Evolutionary conservation across 495 filamentous ascomycete genomes (phyloP).

Genomic region (Trichodelitschia bisporula): DNA sequence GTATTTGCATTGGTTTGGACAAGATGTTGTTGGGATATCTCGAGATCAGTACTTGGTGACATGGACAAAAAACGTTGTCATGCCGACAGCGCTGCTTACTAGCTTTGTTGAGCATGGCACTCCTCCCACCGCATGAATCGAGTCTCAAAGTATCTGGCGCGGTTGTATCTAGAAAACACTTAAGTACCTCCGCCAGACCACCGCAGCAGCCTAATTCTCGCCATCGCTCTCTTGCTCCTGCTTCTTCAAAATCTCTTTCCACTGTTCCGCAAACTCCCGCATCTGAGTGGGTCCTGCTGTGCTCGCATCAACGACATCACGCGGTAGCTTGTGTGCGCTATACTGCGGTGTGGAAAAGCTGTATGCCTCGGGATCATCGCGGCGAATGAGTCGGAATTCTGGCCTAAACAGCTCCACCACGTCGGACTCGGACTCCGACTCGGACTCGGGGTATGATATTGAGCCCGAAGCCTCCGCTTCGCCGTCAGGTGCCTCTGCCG

Average conservation of each 20-base stretch:
- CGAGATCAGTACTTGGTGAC: too few species aligned
- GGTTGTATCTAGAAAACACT: too few species aligned
- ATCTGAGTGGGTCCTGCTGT: slow-evolving; percentile 46
- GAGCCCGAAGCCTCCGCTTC: slow-evolving; percentile 2
- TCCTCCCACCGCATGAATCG: too few species aligned
- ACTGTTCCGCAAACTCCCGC: slow-evolving; percentile 66
- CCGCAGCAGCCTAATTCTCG: slow-evolving; percentile 14
- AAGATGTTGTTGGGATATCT: too few species aligned
- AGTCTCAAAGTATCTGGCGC: too few species aligned
- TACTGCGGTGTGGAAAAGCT: slow-evolving; percentile 67
- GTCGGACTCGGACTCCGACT: slow-evolving; percentile 5
- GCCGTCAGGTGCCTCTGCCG: slow-evolving; percentile 6
- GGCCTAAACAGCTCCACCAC: slow-evolving; percentile 29
- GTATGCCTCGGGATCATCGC: slow-evolving; percentile 69
- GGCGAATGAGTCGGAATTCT: slow-evolving; percentile 59
- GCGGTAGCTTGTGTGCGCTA: slow-evolving; percentile 85
- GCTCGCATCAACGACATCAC: slow-evolving; percentile 82
- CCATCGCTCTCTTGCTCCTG: slow-evolving; percentile 21
- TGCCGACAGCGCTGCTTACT: too few species aligned
- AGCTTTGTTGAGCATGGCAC: too few species aligned
- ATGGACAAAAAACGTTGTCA: too few species aligned
- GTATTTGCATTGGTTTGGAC: too few species aligned
- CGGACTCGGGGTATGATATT: slow-evolving; percentile 43
- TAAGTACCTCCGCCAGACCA: too few species aligned
- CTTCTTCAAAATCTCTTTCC: slow-evolving; percentile 51